phyloP scores from a whole-genome alignment of 2,329 filamentous ascomycete species.

The Fusarium multiceps region DNA sequence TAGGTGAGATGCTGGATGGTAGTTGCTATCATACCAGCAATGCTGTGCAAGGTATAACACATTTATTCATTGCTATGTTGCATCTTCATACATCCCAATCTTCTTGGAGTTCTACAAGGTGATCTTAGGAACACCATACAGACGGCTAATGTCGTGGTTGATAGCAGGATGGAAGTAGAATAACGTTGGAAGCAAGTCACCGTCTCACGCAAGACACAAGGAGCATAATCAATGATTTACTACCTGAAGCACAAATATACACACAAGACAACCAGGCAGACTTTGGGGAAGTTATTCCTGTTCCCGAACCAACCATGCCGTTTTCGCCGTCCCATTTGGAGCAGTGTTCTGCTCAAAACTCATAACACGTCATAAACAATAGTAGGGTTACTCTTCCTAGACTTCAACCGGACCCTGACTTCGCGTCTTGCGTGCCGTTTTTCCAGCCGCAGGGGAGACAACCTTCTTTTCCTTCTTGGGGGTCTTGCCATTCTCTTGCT shows the following conservation, averaged over 20 bases:
- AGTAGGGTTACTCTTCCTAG: conserved; percentile 8
- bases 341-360: conserved; percentile 10
- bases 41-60: neutral
- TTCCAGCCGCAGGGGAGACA: conserved; percentile 49
- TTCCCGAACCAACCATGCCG: conserved; percentile 25
- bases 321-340: conserved; percentile 40
- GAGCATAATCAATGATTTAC: conserved; percentile 23
- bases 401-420: conserved; percentile 55
- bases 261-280: conserved; percentile 27
- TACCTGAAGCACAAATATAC: conserved; percentile 37
- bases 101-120: neutral
- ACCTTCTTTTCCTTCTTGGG: conserved; percentile 54
- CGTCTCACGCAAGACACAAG: neutral
- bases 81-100: neutral
- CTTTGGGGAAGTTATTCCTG: conserved; percentile 15
- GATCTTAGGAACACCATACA: neutral
- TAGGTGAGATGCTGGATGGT: rapidly evolving
- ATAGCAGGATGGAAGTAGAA: neutral
- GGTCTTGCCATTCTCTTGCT: conserved; percentile 41
- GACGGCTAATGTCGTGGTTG: neutral
- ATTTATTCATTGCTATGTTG: neutral
- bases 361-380: conserved; percentile 16
- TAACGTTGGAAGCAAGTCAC: neutral
- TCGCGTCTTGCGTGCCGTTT: conserved; percentile 56
- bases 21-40: neutral